These are phyloP conservation scores for Typha latifolia DNA, from an alignment of 176 grass and related monocot species.

Conservation along the genomic window DNA sequence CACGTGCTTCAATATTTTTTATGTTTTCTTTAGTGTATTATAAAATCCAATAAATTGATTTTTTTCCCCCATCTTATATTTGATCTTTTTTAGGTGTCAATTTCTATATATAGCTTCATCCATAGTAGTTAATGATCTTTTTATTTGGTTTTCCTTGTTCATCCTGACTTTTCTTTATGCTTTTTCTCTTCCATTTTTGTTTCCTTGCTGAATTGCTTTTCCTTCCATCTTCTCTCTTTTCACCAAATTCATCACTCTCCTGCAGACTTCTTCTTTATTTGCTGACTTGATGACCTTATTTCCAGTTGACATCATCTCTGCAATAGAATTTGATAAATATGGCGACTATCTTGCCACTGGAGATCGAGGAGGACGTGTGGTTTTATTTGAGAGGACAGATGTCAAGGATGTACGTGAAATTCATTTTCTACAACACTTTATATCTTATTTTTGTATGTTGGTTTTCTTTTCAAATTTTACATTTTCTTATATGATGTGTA, in stretches of 20 bases:
- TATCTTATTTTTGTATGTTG: slow-evolving; percentile 21
- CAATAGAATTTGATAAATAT: slow-evolving; percentile 89
- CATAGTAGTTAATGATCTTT: no score
- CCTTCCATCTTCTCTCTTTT: no score
- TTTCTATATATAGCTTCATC: no score
- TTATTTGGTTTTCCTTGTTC: no score
- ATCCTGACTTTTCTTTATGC: no score
- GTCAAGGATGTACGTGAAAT: slow-evolving; percentile 44
- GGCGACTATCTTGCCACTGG: slow-evolving; percentile 86
- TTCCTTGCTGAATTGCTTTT: slow-evolving; percentile 6
- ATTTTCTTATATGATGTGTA: slow-evolving; percentile 21
- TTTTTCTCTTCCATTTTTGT: not conserved
- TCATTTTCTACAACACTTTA: not conserved
- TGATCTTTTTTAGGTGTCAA: no score
- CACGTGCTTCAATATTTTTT: not conserved
- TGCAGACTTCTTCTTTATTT: slow-evolving; percentile 16
- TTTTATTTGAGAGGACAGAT: slow-evolving; percentile 88
- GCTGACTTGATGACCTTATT: slow-evolving; percentile 24
- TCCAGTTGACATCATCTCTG: slow-evolving; percentile 90
- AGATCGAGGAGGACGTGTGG: slow-evolving; percentile 85
- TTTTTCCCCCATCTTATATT: no score
- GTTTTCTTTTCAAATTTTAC: slow-evolving; percentile 4
- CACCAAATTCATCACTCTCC: no score
- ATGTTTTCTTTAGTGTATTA: not conserved
- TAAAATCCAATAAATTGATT: not conserved